Evolutionary conservation across 768 basidiomycete genomes (phyloP).

Genomic region (Trametes meyenii): DNA sequence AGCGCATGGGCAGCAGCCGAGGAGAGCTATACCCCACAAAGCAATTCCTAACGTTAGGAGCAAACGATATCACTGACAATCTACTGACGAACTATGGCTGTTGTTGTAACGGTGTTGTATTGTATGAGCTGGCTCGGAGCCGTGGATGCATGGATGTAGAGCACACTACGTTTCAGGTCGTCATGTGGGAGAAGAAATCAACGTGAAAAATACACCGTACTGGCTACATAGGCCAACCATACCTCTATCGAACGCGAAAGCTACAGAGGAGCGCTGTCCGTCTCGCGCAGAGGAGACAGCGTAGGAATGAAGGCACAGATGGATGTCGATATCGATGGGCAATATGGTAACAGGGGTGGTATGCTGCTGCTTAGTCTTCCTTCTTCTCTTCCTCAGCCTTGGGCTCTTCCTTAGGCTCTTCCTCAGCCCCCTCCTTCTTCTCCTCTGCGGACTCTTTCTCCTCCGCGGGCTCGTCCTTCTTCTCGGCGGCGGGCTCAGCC

Average conservation of each 20-base stretch:
- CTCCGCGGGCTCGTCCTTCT: slow-evolving; percentile 36
- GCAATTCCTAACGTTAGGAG: neutral
- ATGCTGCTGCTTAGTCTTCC: slow-evolving; percentile 26
- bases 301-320: slow-evolving; percentile 11
- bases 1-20: slow-evolving; percentile 78
- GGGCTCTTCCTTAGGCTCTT: slow-evolving; percentile 21
- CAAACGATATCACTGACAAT: neutral
- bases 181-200: neutral
- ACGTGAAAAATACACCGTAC: slow-evolving; percentile 16
- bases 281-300: neutral
- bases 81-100: neutral
- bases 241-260: slow-evolving; percentile 19
- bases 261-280: slow-evolving; percentile 15
- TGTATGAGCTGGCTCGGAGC: slow-evolving; percentile 11
- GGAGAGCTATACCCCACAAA: slow-evolving; percentile 20
- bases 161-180: slow-evolving; percentile 10
- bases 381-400: slow-evolving; percentile 30
- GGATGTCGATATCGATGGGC: slow-evolving; percentile 11
- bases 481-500: slow-evolving; percentile 32
- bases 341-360: slow-evolving; percentile 18
- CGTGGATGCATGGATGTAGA: slow-evolving; percentile 3
- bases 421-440: slow-evolving; percentile 33
- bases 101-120: slow-evolving; percentile 20
- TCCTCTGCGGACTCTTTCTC: slow-evolving; percentile 32
- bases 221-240: slow-evolving; percentile 13